These are phyloP conservation scores for Angomonas ambiguus DNA, from an alignment of 208 protist genomes.

Conservation along the genomic window DNA sequence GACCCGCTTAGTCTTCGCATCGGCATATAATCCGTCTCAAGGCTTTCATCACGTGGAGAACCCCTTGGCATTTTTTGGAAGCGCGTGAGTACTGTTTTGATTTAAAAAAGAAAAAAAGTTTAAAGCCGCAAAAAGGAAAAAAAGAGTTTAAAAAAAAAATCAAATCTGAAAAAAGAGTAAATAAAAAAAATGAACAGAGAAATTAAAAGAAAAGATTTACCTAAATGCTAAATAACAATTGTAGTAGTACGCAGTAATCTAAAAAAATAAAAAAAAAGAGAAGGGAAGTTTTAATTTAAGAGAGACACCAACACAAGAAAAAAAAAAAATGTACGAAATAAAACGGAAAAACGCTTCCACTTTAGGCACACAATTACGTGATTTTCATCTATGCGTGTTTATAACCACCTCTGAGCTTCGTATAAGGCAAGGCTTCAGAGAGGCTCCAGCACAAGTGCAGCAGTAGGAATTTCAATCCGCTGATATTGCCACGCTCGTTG, in stretches of 20 bases:
- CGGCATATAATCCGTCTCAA: neutral
- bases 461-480: slow-evolving; percentile 45
- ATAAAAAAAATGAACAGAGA: slow-evolving; percentile 7
- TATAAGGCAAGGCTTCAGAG: slow-evolving; percentile 23
- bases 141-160: neutral
- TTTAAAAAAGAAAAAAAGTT: slow-evolving; percentile 2
- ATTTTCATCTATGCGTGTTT: neutral
- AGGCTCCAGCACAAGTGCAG: slow-evolving; percentile 42
- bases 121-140: neutral
- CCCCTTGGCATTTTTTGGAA: neutral
- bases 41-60: neutral
- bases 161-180: neutral
- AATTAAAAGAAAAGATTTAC: neutral
- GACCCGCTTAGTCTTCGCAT: too few species aligned
- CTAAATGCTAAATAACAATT: neutral
- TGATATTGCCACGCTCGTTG: slow-evolving; percentile 37
- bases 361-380: neutral
- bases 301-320: slow-evolving; percentile 11
- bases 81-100: neutral
- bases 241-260: too few species aligned
- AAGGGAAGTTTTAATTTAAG: slow-evolving; percentile 8
- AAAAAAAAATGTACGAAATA: slow-evolving; percentile 11
- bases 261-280: slow-evolving; percentile 1
- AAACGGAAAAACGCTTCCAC: slow-evolving; percentile 2
- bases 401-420: slow-evolving; percentile 13